Conservation (phyloP, 495 filamentous ascomycete species). For the Talaromyces borbonicus region DNA sequence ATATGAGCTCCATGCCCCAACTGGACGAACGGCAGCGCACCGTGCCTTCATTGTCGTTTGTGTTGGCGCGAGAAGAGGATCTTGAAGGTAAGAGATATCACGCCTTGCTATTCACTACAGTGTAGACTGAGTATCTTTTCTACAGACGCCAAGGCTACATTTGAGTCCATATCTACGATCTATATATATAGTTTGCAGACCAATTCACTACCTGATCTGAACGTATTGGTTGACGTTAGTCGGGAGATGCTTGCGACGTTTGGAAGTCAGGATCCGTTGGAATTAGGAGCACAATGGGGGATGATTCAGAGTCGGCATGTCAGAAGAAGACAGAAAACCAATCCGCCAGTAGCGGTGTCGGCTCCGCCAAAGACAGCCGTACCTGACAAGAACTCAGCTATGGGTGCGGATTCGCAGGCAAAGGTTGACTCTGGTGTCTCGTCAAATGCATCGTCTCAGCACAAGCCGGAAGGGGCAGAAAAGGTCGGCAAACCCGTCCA, state of each 20-base stretch:
- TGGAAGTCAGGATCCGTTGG: conserved; percentile 52
- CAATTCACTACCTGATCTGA: conserved; percentile 61
- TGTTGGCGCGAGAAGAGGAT: conserved; percentile 72
- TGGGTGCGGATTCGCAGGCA: neutral
- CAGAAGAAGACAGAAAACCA: conserved; percentile 18
- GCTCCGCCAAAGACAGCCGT: conserved; percentile 19
- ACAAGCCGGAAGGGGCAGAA: conserved; percentile 1
- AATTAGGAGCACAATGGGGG: conserved; percentile 52
- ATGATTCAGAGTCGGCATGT: conserved; percentile 57
- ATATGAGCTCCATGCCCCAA: conserved; percentile 49
- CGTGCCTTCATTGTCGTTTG: conserved; percentile 44
- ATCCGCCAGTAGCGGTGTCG: conserved; percentile 18
- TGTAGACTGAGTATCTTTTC: conserved; percentile 8
- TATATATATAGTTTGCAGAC: conserved; percentile 83
- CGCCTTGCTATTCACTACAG: neutral
- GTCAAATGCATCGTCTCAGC: conserved; percentile 4
- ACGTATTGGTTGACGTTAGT: conserved; percentile 59
- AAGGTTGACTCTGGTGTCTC: neutral
- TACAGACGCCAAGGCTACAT: conserved; percentile 56
- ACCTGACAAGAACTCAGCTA: conserved; percentile 12
- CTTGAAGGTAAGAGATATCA: conserved; percentile 50
- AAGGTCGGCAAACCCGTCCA: no score
- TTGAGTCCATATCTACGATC: conserved; percentile 60
- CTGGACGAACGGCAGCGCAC: conserved; percentile 28
- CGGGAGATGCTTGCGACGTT: conserved; percentile 45